Base-by-base conservation (phyloP, 371 early-diverging fungal species). In the Mucor saturninus region DNA sequence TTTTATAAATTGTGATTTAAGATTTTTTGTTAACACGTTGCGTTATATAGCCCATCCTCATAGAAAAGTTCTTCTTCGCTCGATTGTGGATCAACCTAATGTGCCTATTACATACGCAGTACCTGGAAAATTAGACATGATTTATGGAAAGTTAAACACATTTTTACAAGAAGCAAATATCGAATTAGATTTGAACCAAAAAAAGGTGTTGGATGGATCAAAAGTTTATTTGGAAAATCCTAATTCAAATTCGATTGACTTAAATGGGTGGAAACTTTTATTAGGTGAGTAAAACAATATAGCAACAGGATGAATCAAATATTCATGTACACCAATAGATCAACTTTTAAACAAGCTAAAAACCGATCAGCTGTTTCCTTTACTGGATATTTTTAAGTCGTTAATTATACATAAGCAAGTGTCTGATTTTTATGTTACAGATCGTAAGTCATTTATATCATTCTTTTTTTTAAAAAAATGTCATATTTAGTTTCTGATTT, bases 381-480 rank as follows among this genome's bases (percentile, higher is more conserved):
- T 86, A 8, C 59, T 91, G 29, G 92, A 92, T 62, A 77, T 92
- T 39, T 71, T 88, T 54, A 75, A 89, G 10, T 79, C 87, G 50
- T 55, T 92, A 5, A 61, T 90, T 3, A 51, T 85, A 4, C 68
- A 67, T 7, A 48, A 57, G 5, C 68, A 78, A 10, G 77, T 81
- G n/a, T 65, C 74, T 5, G 77, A 79, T 37, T 77, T 73, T 7
- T 82, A 83, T 56, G 67, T 75, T 37, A 70, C 75, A 31, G 74
- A 86, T 61, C 70, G 79, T 79, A 71, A 67, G 78, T 46, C 21
- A 21, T 21, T 21, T 21, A 21, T 21, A 21, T 21, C 21, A 21
- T 21, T 21, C 21, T 21, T 21, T 21, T 21, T 21, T 21, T 21
- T 21, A 0, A 21, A 0, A 21, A 31, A 4, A 9, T 5, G 5